Evolutionary conservation across 2,329 filamentous ascomycete species (phyloP), one percentile per base, ranked within the genome.

Genomic region (Pseudocercospora crystallina): DNA sequence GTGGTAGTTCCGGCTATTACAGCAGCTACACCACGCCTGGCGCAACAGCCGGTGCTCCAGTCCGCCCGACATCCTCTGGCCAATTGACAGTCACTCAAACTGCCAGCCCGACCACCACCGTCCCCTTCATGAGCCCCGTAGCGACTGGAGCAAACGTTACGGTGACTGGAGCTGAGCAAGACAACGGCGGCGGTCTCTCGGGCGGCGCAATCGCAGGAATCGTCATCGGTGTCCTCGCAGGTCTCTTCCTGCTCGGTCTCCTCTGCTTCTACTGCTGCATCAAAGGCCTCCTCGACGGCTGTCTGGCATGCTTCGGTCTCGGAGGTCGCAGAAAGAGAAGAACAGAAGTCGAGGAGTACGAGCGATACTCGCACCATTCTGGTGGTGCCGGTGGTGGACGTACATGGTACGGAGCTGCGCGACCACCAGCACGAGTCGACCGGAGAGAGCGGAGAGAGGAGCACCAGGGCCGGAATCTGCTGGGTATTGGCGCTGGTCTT

Each of bases 161-260:
- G 12, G 67, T 73, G 31, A 69, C 67, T 2, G 65, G 68, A 17
- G 62, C 67, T 11, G 54, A 65, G 20, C 40, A 53, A 9, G 48
- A 34, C 39, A 60, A 61, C 29, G 61, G 58, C 9, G 67, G 69
- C 29, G 67, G 70, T 14, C 77, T 91, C 47, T 87, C 84, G 61
- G 80, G 77, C 37, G 87, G 87, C 45, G 87, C 86, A 53, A 91
- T 91, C 61, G 87, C 88, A 12, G 87, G 87, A 53, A 91, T 91
- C 62, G 87, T 91, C 58, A 84, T 91, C 49, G 87, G 87, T 56
- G 80, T 82, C 9, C 76, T 91, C 42, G 79, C 80, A 11, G 87
- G 85, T 55, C 76, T 90, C 32, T 70, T 79, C 35, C 74, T 91
- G 2, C 79, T 91, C 15, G 73, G 85, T 4, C 77, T 88, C 7